These are phyloP conservation scores for Stevia rebaudiana DNA, from an alignment of 140 eudicot species.

Conservation along the genomic window DNA sequence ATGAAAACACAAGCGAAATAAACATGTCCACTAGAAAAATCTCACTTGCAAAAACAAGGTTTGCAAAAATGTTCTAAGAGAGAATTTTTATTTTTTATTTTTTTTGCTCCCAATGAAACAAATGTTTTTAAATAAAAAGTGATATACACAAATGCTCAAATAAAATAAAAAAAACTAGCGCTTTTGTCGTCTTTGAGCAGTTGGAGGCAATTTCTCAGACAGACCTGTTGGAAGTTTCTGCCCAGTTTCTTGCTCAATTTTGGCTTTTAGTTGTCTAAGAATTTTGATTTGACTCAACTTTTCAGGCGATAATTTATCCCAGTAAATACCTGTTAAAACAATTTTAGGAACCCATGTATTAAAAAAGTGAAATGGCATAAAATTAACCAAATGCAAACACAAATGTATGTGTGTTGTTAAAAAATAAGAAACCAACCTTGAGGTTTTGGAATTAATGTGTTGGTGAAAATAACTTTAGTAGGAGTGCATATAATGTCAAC, in stretches of 20 bases:
- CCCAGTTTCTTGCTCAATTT: constrained; percentile 74
- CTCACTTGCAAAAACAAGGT: no score
- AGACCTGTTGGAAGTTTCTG: constrained; percentile 81
- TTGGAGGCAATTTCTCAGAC: constrained; percentile 78
- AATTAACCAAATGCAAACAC: background rate
- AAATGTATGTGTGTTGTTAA: no score
- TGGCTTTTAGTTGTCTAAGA: constrained; percentile 60
- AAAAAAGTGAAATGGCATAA: background rate
- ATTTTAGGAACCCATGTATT: background rate
- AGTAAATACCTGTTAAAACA: constrained; percentile 54
- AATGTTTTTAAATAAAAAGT: no score
- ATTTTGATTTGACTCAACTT: constrained; percentile 63
- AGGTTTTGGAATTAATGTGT: constrained; percentile 82
- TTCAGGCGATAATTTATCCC: constrained; percentile 87
- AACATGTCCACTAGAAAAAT: no score
- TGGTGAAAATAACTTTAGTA: constrained; percentile 71
- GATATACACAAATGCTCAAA: background rate
- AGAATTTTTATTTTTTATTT: no score
- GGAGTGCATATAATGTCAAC: constrained; percentile 97
- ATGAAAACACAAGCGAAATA: no score
- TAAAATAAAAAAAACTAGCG: constrained; percentile 11
- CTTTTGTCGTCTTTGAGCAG: constrained; percentile 48
- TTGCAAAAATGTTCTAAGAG: no score
- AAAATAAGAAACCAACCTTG: constrained; percentile 47
- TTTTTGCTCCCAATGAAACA: no score